Evolutionary conservation across 75 land plant species (phyloP).

Genomic region (Cryptomeria japonica): DNA sequence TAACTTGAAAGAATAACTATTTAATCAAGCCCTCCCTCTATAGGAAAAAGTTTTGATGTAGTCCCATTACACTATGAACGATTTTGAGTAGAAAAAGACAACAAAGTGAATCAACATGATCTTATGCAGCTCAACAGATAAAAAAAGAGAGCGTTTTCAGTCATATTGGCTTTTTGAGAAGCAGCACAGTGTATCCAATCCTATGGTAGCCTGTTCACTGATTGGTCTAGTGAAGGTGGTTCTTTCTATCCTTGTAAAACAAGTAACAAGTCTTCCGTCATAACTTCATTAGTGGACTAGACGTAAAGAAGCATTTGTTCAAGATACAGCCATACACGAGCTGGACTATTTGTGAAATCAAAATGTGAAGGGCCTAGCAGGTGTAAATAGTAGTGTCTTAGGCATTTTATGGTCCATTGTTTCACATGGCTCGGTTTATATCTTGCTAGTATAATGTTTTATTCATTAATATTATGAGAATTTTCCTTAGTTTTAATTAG

Average conservation of each 20-base stretch:
- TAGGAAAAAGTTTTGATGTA: background rate
- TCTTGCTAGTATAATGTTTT: background rate
- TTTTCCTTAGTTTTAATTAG: background rate
- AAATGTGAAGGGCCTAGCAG: background rate
- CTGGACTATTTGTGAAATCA: background rate
- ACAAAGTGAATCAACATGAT: no score
- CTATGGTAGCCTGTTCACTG: no score
- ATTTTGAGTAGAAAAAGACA: no score
- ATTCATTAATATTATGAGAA: background rate
- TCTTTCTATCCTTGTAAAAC: no score
- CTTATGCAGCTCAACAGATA: background rate
- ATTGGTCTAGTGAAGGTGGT: no score
- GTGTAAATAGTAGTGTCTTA: background rate
- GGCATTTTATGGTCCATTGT: background rate
- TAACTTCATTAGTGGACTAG: no score
- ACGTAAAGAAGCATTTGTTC: no score
- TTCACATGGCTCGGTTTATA: background rate
- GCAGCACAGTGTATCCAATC: background rate
- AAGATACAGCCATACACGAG: no score
- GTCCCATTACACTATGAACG: no score
- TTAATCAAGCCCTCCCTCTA: background rate
- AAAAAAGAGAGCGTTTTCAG: no score
- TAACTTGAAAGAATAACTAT: background rate
- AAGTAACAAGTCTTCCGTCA: no score
- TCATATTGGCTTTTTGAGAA: background rate